phyloP scores from a whole-genome alignment of 768 basidiomycete species.

The Lentinula detonsa region DNA sequence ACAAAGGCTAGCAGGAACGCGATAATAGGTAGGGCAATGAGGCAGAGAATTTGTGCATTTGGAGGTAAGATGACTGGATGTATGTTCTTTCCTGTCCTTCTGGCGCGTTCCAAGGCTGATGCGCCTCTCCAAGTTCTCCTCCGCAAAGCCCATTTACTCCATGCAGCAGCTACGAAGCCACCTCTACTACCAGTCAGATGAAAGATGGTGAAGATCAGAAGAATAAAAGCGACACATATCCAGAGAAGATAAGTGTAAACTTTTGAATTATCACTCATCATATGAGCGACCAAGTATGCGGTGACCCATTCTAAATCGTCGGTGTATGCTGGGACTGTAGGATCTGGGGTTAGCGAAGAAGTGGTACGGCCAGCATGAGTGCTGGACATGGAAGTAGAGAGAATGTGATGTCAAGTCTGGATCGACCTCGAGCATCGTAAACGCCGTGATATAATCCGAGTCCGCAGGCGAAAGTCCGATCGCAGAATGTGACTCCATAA shows the following conservation, averaged over 20 bases:
- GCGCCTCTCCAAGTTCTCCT: conserved; percentile 53
- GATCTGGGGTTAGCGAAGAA: conserved; percentile 22
- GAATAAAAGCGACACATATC: conserved; percentile 40
- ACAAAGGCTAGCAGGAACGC: conserved; percentile 44
- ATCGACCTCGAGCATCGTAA: neutral
- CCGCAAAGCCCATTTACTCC: conserved; percentile 54
- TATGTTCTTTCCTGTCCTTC: conserved; percentile 26
- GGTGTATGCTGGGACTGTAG: conserved; percentile 35
- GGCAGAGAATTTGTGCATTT: conserved; percentile 53
- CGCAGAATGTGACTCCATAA: neutral
- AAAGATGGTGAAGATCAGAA: conserved; percentile 32
- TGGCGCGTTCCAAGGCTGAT: conserved; percentile 27
- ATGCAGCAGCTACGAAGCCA: conserved; percentile 40
- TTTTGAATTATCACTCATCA: conserved; percentile 43
- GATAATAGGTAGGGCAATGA: conserved; percentile 36
- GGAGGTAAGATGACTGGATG: conserved; percentile 50
- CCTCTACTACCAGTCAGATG: conserved; percentile 36
- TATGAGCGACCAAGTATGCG: conserved; percentile 53
- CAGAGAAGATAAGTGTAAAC: conserved; percentile 56
- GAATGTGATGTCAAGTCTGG: neutral
- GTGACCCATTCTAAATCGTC: conserved; percentile 47
- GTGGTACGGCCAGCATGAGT: neutral
- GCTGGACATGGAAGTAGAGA: neutral
- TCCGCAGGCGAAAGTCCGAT: neutral
- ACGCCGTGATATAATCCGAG: neutral